Evolutionary conservation across 768 basidiomycete species (phyloP), one percentile per base, ranked within the genome.

Genomic region (Lentinula lateritia): DNA sequence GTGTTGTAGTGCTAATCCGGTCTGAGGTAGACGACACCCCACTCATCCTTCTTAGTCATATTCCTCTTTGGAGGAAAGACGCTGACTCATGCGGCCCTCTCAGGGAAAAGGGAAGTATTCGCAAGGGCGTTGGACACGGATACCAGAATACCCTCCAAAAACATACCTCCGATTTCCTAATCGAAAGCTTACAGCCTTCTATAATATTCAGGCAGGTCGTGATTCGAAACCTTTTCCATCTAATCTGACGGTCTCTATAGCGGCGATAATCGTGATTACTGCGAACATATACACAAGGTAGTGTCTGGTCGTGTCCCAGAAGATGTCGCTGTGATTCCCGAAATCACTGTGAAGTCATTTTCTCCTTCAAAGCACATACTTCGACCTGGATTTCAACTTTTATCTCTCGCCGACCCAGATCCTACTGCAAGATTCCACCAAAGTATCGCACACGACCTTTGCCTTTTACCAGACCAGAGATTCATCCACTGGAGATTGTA

Each of bases 251-350:
- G 52, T 54, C 32, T 59, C 58, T n/a, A 18, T 64, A 92, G 91
- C 68, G 95, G 88, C 6, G 93, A 98, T 73, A 92, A 96, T 71
- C 90, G 92, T 54, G 95, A 97, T 73, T 92, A 92, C 67, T 98
- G 95, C 68, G 91, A 93, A 65, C 81, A 88, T 67, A 74, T 73
- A 23, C 90, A 92, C 70, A 74, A 74, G 38, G 68, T 71, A 3
- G 66, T 63, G n/a, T 63, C 66, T 18, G 68, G 71, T 48, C 52
- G 56, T 43, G 63, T 68, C 39, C 57, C 60, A 15, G 64, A 63
- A 13, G 63, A 63, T 64, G 70, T 52, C 6, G 58, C 65, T 38
- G 62, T 68, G 2, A 76, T 88, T 48, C 86, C 87, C 52, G 94
- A 96, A 73, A 83, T 94, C 20, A 95, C 93, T 1, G 78, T 96